phyloP scores from a whole-genome alignment of 495 filamentous ascomycete genomes.

The Parathielavia hyrcaniae region DNA sequence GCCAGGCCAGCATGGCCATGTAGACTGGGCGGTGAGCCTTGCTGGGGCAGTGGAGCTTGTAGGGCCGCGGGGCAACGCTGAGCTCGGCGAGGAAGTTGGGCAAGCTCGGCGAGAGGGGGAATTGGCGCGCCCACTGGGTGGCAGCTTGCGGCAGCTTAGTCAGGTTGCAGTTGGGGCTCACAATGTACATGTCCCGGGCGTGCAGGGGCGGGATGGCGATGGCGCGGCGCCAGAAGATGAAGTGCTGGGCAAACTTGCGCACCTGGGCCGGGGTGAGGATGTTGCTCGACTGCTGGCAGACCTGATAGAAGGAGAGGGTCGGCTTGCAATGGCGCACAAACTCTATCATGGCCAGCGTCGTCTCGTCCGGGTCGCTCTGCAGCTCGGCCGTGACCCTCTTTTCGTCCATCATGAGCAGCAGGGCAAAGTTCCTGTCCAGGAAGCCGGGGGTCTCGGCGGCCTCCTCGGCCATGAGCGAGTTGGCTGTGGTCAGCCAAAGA shows the following conservation, averaged over 20 bases:
- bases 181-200: slow-evolving; percentile 83
- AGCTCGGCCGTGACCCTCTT: slow-evolving; percentile 77
- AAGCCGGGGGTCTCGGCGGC: slow-evolving; percentile 52
- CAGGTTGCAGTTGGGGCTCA: slow-evolving; percentile 85
- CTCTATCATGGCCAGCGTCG: slow-evolving; percentile 65
- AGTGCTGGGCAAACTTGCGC: slow-evolving; percentile 77
- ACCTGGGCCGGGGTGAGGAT: slow-evolving; percentile 71
- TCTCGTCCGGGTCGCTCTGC: slow-evolving; percentile 64
- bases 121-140: slow-evolving; percentile 63
- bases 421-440: slow-evolving; percentile 75
- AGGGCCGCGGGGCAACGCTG: slow-evolving; percentile 69
- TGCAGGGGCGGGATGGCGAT: slow-evolving; percentile 88
- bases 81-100: slow-evolving; percentile 78
- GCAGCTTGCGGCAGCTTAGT: slow-evolving; percentile 64
- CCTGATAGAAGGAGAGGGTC: slow-evolving; percentile 76
- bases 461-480: slow-evolving; percentile 64
- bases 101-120: slow-evolving; percentile 73
- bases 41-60: slow-evolving; percentile 73
- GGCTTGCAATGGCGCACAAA: slow-evolving; percentile 81
- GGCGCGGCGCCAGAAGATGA: slow-evolving; percentile 91
- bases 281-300: slow-evolving; percentile 56
- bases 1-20: slow-evolving; percentile 84
- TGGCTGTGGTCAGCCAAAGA: slow-evolving; percentile 78
- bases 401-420: slow-evolving; percentile 78
- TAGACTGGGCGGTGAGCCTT: slow-evolving; percentile 83